phyloP scores from a whole-genome alignment of 148 eudicot genomes.

The Dianthus caryophyllus region DNA sequence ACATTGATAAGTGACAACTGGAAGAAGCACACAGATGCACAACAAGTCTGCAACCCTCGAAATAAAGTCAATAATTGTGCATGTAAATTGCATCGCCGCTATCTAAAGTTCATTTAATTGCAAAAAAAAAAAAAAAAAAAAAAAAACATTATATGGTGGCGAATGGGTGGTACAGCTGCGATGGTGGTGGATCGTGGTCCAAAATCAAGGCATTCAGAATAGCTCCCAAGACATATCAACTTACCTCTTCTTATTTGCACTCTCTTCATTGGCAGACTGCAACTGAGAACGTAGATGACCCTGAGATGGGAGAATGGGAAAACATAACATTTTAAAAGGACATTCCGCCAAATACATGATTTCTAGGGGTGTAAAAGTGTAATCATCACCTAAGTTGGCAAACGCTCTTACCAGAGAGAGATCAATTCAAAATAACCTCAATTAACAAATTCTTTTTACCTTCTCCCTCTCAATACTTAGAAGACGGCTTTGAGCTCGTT shows the following conservation, averaged over 20 bases:
- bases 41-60: slow-evolving; percentile 1
- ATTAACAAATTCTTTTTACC: slow-evolving; percentile 35
- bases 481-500: slow-evolving; percentile 94
- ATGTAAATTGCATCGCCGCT: neutral
- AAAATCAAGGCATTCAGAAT: too few relatives aligned
- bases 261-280: slow-evolving; percentile 75
- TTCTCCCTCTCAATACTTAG: slow-evolving; percentile 91
- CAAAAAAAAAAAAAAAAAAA: too few relatives aligned
- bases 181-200: too few relatives aligned
- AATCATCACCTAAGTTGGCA: neutral
- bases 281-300: slow-evolving; percentile 73
- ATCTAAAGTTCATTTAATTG: neutral
- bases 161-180: too few relatives aligned
- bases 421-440: neutral
- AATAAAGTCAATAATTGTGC: neutral
- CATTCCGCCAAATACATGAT: neutral
- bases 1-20: neutral
- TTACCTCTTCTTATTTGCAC: slow-evolving; percentile 62
- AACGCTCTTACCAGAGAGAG: neutral
- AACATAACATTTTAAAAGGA: neutral
- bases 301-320: slow-evolving; percentile 35
- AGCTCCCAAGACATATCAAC: neutral
- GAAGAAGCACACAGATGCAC: slow-evolving; percentile 4
- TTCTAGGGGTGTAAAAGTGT: neutral
- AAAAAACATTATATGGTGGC: too few relatives aligned